These are phyloP conservation scores for Pseudotulostoma volvatum DNA, from an alignment of 495 filamentous ascomycete genomes.

Conservation along the genomic window DNA sequence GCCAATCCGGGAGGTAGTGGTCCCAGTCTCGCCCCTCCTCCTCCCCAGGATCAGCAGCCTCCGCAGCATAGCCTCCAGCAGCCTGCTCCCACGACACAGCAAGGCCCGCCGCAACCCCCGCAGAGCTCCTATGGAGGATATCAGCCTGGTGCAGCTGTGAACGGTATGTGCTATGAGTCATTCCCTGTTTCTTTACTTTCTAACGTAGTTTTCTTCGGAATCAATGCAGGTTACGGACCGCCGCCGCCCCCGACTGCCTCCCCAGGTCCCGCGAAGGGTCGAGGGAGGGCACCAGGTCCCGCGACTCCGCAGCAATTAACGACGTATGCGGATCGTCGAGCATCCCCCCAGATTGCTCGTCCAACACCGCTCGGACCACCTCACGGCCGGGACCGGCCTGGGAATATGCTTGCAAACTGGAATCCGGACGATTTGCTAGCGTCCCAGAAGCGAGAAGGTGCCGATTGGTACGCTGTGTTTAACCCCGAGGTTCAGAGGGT, in stretches of 20 bases:
- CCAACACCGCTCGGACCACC: conserved; percentile 54
- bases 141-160: conserved; percentile 47
- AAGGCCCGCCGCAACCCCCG: conserved; percentile 45
- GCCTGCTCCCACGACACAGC: conserved; percentile 41
- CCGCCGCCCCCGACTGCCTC: conserved; percentile 75
- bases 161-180: conserved; percentile 37
- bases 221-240: conserved; percentile 38
- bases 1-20: conserved; percentile 74
- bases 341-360: conserved; percentile 74
- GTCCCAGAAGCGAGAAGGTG: conserved; percentile 65
- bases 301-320: conserved; percentile 81
- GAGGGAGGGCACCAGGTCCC: conserved; percentile 48
- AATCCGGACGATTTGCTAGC: conserved; percentile 70
- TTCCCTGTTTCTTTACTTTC: not conserved
- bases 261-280: conserved; percentile 61
- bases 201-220: conserved; percentile 1
- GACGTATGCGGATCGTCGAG: conserved; percentile 63
- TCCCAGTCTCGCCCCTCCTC: conserved; percentile 74
- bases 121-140: conserved; percentile 42
- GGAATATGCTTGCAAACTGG: conserved; percentile 74
- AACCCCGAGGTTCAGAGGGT: conserved; percentile 71
- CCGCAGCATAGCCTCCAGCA: conserved; percentile 43
- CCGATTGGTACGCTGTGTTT: conserved; percentile 82
- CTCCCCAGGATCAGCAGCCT: conserved; percentile 46
- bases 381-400: conserved; percentile 39